phyloP scores from a whole-genome alignment of 345 rosid species.

The Aquilaria yunnanensis region DNA sequence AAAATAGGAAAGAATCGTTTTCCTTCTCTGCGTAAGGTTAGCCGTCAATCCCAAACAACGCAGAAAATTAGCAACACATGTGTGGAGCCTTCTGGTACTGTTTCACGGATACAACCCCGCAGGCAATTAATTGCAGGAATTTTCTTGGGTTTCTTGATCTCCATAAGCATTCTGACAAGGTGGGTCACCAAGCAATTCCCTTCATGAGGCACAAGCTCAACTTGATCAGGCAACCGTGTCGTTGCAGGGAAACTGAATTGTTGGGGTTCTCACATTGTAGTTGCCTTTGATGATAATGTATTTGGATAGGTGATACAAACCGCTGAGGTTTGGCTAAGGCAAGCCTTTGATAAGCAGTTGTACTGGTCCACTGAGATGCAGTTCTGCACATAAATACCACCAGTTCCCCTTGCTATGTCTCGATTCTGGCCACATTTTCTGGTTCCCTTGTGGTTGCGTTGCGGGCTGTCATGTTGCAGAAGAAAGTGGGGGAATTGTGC shows the following conservation, averaged over 20 bases:
- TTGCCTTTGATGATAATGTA: constrained; percentile 85
- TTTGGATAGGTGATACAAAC: constrained; percentile 55
- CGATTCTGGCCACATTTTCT: constrained; percentile 80
- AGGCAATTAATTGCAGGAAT: constrained; percentile 82
- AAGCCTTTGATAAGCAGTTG: constrained; percentile 61
- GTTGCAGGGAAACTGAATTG: constrained; percentile 92
- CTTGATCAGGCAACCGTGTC: constrained; percentile 89
- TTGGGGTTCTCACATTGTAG: constrained; percentile 69
- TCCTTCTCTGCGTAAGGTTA: constrained; percentile 13
- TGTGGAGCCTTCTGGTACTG: constrained; percentile 23
- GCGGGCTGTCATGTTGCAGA: constrained; percentile 74
- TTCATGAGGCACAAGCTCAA: constrained; percentile 82
- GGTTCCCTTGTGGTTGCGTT: constrained; percentile 63
- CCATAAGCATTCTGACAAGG: constrained; percentile 98
- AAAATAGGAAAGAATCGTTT: no score
- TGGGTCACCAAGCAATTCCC: constrained; percentile 90
- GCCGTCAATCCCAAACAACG: constrained; percentile 10
- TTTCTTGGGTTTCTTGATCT: constrained; percentile 57
- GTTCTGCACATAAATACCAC: constrained; percentile 72
- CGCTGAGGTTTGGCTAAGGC: constrained; percentile 80
- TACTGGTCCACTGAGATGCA: constrained; percentile 90
- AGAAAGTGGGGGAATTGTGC: constrained; percentile 90
- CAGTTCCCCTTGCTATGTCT: constrained; percentile 99
- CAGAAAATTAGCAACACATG: constrained; percentile 28
- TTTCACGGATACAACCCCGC: constrained; percentile 59